Percentiles rank a stretch among this genome's conserved stretches.
phyloP scores from a whole-genome alignment of 106 monocot species.

The Phalaenopsis aphrodite region DNA sequence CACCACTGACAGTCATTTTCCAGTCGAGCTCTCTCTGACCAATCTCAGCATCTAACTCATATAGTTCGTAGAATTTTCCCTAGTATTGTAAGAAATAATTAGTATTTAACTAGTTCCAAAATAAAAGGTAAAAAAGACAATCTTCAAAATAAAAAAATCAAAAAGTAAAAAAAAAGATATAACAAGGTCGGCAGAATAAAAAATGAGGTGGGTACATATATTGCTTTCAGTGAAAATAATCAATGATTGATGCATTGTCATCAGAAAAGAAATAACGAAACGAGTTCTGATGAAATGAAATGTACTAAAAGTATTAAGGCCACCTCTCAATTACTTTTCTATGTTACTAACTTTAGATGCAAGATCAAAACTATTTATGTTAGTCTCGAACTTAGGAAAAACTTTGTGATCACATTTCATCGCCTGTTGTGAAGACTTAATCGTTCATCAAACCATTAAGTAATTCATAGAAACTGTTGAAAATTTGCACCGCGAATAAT shows the following conservation, averaged over 20 bases:
- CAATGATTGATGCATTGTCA: not conserved
- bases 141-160: not conserved
- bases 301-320: no score
- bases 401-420: no score
- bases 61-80: constrained; percentile 98
- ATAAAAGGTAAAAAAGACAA: not conserved
- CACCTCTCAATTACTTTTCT: not conserved
- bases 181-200: not conserved
- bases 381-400: no score
- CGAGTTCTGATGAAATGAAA: not conserved
- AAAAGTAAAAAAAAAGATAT: not conserved
- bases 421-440: no score
- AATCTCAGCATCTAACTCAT: constrained; percentile 95
- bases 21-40: constrained; percentile 94
- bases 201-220: not conserved
- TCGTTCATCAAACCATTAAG: no score
- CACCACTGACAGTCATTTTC: constrained; percentile 97
- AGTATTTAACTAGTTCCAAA: not conserved
- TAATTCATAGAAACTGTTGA: no score
- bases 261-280: not conserved
- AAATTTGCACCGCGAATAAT: no score
- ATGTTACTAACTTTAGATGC: no score
- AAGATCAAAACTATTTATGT: no score
- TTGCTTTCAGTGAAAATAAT: not conserved
- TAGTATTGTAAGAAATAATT: constrained; percentile 12